Evolutionary conservation across 1,139 yeast species (phyloP).

Genomic region (Petasospora rhodanensis): DNA sequence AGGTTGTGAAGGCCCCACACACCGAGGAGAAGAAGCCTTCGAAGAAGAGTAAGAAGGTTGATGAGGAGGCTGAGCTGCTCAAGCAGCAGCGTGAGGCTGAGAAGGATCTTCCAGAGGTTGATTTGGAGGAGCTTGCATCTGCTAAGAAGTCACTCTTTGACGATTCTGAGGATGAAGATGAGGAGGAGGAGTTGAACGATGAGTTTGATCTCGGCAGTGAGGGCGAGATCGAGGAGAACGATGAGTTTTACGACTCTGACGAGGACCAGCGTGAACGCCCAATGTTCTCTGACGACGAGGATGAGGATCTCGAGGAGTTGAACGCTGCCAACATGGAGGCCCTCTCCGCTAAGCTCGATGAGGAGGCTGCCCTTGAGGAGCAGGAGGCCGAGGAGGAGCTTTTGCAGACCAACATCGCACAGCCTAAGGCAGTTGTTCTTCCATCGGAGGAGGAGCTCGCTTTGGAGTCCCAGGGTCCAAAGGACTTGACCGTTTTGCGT

Average conservation of each 20-base stretch:
- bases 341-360: conserved; percentile 62
- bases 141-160: conserved; percentile 78
- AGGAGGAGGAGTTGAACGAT: conserved; percentile 47
- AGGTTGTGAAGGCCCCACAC: conserved; percentile 20
- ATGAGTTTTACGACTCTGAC: conserved; percentile 45
- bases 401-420: conserved; percentile 51
- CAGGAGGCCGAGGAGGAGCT: conserved; percentile 76
- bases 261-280: conserved; percentile 59
- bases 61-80: conserved; percentile 26
- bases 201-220: conserved; percentile 50
- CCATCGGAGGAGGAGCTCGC: conserved; percentile 59
- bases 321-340: conserved; percentile 89
- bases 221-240: conserved; percentile 43
- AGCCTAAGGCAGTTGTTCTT: conserved; percentile 68
- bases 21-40: conserved; percentile 20
- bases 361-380: conserved; percentile 68
- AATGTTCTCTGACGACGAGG: conserved; percentile 80
- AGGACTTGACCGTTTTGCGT: conserved; percentile 77
- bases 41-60: conserved; percentile 25
- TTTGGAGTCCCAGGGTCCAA: conserved; percentile 48
- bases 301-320: conserved; percentile 70
- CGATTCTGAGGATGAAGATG: conserved; percentile 55
- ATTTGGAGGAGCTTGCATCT: conserved; percentile 54
- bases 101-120: conserved; percentile 55
- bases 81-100: conserved; percentile 38